Conservation (phyloP, 495 filamentous ascomycete species). For the Glarea lozoyensis region DNA sequence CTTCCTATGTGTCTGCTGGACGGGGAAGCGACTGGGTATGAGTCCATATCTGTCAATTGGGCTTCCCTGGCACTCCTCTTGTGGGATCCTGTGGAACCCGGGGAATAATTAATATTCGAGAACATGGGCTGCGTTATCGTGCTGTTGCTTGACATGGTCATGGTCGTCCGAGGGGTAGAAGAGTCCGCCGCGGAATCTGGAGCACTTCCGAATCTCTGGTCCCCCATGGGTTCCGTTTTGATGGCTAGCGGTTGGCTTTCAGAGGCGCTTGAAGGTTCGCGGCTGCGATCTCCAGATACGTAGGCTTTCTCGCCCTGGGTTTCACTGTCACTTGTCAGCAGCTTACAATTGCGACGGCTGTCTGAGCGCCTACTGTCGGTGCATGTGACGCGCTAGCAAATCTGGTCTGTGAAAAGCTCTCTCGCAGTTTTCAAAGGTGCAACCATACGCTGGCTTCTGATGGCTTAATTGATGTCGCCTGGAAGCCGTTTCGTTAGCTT, state of each 20-base stretch:
- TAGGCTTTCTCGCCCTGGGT: slow-evolving; percentile 18
- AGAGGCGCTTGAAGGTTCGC: slow-evolving; percentile 17
- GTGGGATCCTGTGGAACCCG: background rate
- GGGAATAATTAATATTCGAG: too few relatives aligned
- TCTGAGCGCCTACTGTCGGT: slow-evolving; percentile 60
- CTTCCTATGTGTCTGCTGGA: slow-evolving; percentile 1
- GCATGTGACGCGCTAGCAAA: slow-evolving; percentile 67
- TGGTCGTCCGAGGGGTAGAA: slow-evolving; percentile 12
- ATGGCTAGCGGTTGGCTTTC: slow-evolving; percentile 12
- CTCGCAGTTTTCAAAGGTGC: slow-evolving; percentile 53
- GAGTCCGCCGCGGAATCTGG: slow-evolving; percentile 10
- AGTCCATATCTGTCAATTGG: slow-evolving; percentile 2
- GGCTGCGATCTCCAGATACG: slow-evolving; percentile 15
- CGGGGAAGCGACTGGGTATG: slow-evolving; percentile 6
- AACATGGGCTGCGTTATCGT: slow-evolving; percentile 4
- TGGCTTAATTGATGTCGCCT: slow-evolving; percentile 88
- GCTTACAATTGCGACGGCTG: background rate
- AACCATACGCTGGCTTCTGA: slow-evolving; percentile 58
- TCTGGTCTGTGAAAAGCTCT: slow-evolving; percentile 64
- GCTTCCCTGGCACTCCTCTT: slow-evolving; percentile 12
- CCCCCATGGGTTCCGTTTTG: slow-evolving; percentile 11
- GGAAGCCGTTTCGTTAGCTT: background rate
- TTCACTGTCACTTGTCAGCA: slow-evolving; percentile 12
- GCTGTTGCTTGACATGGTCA: slow-evolving; percentile 10
- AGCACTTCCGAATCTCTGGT: background rate